Conservation (phyloP, 495 filamentous ascomycete species). For the Polyplosphaeria fusca region DNA sequence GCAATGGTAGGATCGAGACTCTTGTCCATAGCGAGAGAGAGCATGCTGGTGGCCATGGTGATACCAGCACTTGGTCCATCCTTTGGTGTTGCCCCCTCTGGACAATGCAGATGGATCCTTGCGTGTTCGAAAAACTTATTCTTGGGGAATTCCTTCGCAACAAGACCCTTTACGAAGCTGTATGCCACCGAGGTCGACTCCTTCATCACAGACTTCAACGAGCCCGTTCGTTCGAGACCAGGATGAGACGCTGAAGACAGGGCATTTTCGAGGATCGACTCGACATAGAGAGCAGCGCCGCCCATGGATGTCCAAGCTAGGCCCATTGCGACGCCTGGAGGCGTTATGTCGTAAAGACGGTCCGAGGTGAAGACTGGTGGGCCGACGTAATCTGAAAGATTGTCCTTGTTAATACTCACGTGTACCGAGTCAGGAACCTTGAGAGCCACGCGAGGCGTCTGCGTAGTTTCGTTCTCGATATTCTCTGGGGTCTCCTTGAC, state of each 20-base stretch:
- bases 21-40: constrained; percentile 76
- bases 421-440: constrained; percentile 85
- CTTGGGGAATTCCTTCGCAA: constrained; percentile 77
- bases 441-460: constrained; percentile 73
- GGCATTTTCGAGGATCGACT: constrained; percentile 86
- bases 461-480: constrained; percentile 67
- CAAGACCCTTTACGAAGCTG: constrained; percentile 85
- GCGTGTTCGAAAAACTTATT: constrained; percentile 98
- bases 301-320: constrained; percentile 98
- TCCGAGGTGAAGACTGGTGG: constrained; percentile 94
- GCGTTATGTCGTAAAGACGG: constrained; percentile 89
- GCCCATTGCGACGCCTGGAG: constrained; percentile 97
- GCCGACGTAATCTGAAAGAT: constrained; percentile 95
- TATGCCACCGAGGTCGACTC: constrained; percentile 93
- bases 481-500: constrained; percentile 56
- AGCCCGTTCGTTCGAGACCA: constrained; percentile 85
- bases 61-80: constrained; percentile 94
- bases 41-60: constrained; percentile 90
- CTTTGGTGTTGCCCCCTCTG: constrained; percentile 94
- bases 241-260: constrained; percentile 69
- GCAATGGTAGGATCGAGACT: constrained; percentile 82
- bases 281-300: constrained; percentile 92
- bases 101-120: constrained; percentile 91
- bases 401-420: constrained; percentile 82
- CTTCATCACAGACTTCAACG: constrained; percentile 96